These are phyloP conservation scores for Aspergillus novofumigatus DNA, from an alignment of 2,329 filamentous ascomycete genomes.

Conservation along the genomic window DNA sequence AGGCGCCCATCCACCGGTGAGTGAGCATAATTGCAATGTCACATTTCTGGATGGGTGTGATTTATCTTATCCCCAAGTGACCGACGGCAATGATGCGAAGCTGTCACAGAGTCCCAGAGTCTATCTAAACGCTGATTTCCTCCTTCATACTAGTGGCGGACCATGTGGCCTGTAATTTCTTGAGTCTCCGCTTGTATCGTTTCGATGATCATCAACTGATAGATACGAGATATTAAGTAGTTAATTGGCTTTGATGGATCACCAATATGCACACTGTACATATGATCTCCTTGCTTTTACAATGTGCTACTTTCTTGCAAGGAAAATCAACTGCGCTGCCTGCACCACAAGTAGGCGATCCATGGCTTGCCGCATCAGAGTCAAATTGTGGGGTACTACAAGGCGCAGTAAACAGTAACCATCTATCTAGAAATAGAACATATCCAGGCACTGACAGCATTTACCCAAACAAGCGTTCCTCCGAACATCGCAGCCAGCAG, in stretches of 20 bases:
- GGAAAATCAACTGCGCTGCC: neutral
- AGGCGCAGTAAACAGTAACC: neutral
- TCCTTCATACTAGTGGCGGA: neutral
- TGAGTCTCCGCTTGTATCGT: neutral
- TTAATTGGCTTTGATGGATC: neutral
- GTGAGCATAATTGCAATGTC: neutral
- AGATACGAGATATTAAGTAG: neutral
- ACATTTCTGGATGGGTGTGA: neutral
- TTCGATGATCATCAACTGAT: neutral
- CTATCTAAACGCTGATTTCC: too few species aligned
- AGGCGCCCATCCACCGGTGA: conserved; percentile 1
- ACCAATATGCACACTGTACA: neutral
- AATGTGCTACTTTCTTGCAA: neutral
- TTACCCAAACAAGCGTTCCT: neutral
- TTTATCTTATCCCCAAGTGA: too few species aligned
- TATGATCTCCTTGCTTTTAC: neutral
- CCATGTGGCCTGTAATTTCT: neutral
- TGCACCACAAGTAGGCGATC: neutral
- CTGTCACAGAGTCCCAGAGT: too few species aligned
- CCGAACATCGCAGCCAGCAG: neutral
- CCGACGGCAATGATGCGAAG: too few species aligned
- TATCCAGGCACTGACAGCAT: neutral
- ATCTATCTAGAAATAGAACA: neutral
- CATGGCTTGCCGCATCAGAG: neutral
- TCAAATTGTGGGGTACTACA: neutral